A percentile compares a stretch with the other conserved stretches of the same genome.
Conservation (phyloP, 1,284 basidiomycete species). For the Neonothopanus nambi region DNA sequence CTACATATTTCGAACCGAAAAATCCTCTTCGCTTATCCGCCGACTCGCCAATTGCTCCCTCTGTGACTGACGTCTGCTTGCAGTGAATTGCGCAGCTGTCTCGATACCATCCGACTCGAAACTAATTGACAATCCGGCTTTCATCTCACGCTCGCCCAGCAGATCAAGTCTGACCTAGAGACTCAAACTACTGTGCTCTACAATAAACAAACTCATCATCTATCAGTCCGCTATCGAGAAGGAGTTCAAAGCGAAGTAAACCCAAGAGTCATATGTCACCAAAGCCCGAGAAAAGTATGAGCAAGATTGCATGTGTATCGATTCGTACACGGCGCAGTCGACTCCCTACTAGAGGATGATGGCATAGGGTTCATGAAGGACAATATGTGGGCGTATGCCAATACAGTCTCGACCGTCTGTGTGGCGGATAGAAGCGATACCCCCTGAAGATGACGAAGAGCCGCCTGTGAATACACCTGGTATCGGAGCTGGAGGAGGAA, state of each 20-base stretch:
- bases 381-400: conserved; percentile 95
- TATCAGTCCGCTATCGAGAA: conserved; percentile 82
- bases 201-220: conserved; percentile 66
- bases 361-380: conserved; percentile 93
- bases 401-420: conserved; percentile 93
- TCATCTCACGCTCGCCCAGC: conserved; percentile 70
- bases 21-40: too few relatives aligned
- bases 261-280: conserved; percentile 80
- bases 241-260: conserved; percentile 83
- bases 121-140: conserved; percentile 80
- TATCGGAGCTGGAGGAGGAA: too few relatives aligned
- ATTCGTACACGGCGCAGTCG: conserved; percentile 92
- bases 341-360: conserved; percentile 88
- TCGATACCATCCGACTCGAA: conserved; percentile 80
- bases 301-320: conserved; percentile 91
- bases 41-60: too few relatives aligned
- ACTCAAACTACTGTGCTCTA: conserved; percentile 64
- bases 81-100: conserved; percentile 77
- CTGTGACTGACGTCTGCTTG: conserved; percentile 12
- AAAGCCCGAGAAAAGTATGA: conserved; percentile 96
- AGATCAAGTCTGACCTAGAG: conserved; percentile 82
- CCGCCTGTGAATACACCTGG: too few relatives aligned
- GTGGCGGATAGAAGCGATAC: too few relatives aligned
- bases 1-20: too few relatives aligned
- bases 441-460: too few relatives aligned